Conservation (phyloP, 306 rosid species). For the Quercus berberidifolia region DNA sequence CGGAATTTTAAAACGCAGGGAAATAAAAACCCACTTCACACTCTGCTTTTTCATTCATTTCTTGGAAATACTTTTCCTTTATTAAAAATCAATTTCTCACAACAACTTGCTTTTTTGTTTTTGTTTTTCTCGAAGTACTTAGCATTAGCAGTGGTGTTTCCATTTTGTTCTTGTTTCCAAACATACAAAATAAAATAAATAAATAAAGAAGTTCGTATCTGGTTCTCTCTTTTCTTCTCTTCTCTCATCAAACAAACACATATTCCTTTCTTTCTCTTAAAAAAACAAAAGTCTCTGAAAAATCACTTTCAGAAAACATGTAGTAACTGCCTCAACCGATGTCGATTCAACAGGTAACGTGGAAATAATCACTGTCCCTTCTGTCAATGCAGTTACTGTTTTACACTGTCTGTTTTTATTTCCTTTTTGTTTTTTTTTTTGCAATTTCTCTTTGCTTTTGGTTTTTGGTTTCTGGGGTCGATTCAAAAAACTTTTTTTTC, state of each 20-base stretch:
- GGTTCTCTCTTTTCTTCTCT: conserved; percentile 1
- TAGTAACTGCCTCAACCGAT: conserved; percentile 10
- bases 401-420: background rate
- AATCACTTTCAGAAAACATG: conserved; percentile 10
- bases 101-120: too few relatives aligned
- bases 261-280: conserved; percentile 12
- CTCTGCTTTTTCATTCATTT: too few relatives aligned
- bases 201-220: background rate
- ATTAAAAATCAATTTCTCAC: too few relatives aligned
- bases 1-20: background rate
- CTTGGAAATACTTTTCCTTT: too few relatives aligned
- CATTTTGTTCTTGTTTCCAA: too few relatives aligned
- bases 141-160: too few relatives aligned
- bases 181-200: too few relatives aligned
- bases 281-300: too few relatives aligned
- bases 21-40: too few relatives aligned
- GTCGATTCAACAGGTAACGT: conserved; percentile 33
- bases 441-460: conserved; percentile 23
- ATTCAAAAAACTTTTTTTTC: background rate
- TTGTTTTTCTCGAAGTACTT: too few relatives aligned
- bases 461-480: conserved; percentile 8
- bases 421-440: conserved; percentile 3
- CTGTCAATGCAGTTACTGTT: conserved; percentile 3
- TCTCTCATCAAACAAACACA: background rate
- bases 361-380: background rate